Conservation (phyloP, 176 grass and related monocot species). For the Urochloa ruziziensis region DNA sequence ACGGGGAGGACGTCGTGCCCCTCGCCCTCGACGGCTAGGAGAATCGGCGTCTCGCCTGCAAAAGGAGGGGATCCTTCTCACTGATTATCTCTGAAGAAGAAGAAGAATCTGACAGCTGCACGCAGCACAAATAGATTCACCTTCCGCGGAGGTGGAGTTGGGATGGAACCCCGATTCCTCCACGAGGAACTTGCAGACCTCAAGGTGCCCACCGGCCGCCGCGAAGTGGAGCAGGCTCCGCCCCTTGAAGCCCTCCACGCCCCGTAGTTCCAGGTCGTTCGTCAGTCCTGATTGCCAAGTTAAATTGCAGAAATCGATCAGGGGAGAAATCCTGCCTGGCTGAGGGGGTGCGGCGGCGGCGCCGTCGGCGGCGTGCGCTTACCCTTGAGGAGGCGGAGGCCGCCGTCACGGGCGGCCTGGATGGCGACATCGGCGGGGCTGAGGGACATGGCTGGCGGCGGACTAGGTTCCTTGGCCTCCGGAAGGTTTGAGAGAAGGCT, state of each 20-base stretch:
- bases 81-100: not conserved
- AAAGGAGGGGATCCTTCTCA: too few species aligned
- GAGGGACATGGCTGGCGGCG: not conserved
- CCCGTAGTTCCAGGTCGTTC: constrained; percentile 16
- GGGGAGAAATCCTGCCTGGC: too few species aligned
- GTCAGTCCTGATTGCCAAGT: not conserved
- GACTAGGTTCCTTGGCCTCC: not conserved
- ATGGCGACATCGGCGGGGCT: not conserved
- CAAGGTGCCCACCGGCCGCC: constrained; percentile 8
- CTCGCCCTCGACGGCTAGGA: not conserved
- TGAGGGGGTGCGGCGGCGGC: too few species aligned
- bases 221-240: constrained; percentile 33
- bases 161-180: constrained; percentile 31
- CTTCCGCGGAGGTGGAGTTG: not conserved
- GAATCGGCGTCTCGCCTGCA: constrained; percentile 27
- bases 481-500: not conserved
- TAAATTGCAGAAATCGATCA: not conserved
- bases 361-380: too few species aligned
- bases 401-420: not conserved
- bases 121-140: not conserved
- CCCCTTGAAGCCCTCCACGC: constrained; percentile 5
- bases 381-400: constrained; percentile 39
- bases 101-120: not conserved
- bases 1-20: not conserved
- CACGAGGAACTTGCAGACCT: constrained; percentile 39